Conservation (phyloP, 1,284 basidiomycete genomes). For the Irpex sp. region DNA sequence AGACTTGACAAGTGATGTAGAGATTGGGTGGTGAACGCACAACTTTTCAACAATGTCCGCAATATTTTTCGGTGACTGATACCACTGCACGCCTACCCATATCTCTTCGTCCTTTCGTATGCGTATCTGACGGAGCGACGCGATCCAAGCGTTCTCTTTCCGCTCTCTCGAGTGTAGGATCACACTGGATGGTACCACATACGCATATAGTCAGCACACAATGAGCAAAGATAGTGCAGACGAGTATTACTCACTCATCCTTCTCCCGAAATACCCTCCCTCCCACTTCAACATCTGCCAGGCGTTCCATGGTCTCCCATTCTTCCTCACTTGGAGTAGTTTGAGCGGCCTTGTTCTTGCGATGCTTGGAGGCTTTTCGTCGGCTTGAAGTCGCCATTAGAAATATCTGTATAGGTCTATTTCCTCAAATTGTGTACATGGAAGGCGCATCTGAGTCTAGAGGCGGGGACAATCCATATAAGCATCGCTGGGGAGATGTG, state of each 20-base stretch:
- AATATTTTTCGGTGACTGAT: slow-evolving; percentile 7
- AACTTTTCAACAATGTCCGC: background rate
- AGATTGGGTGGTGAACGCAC: background rate
- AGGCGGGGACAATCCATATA: slow-evolving; percentile 33
- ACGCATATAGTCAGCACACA: background rate
- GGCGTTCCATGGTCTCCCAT: background rate
- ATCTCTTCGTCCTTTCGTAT: background rate
- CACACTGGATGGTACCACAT: background rate
- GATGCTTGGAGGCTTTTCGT: background rate
- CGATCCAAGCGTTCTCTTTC: background rate
- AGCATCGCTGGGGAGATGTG: slow-evolving; percentile 20
- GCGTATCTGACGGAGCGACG: background rate
- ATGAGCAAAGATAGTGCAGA: background rate
- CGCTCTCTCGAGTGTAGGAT: background rate
- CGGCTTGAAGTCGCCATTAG: background rate
- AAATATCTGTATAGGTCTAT: no score
- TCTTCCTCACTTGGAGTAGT: background rate
- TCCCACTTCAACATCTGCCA: background rate
- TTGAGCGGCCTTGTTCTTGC: background rate
- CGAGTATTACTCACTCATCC: background rate
- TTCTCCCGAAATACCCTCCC: background rate
- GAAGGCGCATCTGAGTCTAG: no score
- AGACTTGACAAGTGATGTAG: slow-evolving; percentile 3
- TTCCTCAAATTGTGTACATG: no score
- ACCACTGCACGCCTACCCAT: slow-evolving; percentile 9